Evolutionary conservation across 345 rosid genomes (phyloP), one percentile per base, ranked within the genome.

Genomic region (Rhodamnia argentea): DNA sequence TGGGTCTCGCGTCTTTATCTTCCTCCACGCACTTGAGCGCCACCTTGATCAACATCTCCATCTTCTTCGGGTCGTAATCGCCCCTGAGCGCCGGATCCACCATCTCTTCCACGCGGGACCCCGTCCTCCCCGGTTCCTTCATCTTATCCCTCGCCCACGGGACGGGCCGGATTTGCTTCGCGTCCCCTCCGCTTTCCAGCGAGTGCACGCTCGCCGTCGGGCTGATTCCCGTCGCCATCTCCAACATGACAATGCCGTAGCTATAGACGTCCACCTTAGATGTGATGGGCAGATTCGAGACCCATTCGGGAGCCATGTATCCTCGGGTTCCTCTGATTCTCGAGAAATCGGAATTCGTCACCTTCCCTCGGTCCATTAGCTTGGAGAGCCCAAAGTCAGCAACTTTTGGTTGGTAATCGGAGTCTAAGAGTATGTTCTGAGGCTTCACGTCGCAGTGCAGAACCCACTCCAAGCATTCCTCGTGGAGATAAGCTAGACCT

Each of bases 241-340:
- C 93, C 83, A 92, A 82, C 85, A 90, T 56, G 10, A 92, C 90
- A 2, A 90, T 59, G 27, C 92, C 93, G 15, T 89, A 90, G 85
- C 92, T 92, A 29, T 92, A 92, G 27, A 92, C 90, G 50, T 92
- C 92, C 26, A 92, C 89, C 54, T 87, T 87, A 14, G 87, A 84
- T 5, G 90, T 83, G 58, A 82, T 83, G 60, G 88, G 82, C 9
- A 47, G 85, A 52, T 86, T 84, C 11, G 56, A 89, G 26, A 87
- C 85, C 91, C 90, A 87, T 59, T 87, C 89, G 6, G 88, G 88
- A 40, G 87, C 89, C 87, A 87, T 84, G 84, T 86, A 89, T 3
- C 91, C 90, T 18, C 88, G 55, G 13, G 90, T 87, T 50, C 90
- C 90, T 47, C 90, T 82, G 23, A 87, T 85, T 82, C 81, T 87